These are phyloP conservation scores for Bothriochloa decipiens DNA, from an alignment of 176 grass and related monocot species.

Conservation along the genomic window DNA sequence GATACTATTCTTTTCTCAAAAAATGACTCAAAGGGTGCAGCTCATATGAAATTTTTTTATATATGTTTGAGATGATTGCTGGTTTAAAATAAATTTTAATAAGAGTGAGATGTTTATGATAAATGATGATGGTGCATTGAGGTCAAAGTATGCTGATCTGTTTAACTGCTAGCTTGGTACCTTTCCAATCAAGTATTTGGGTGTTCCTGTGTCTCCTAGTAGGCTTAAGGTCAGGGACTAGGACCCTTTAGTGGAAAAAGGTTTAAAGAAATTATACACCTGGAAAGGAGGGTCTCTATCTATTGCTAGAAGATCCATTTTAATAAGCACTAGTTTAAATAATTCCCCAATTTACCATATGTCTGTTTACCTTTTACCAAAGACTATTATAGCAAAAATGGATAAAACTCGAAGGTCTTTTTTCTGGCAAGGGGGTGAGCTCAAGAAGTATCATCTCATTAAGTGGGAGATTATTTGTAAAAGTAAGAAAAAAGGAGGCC, in stretches of 20 bases:
- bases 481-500: too few relatives aligned
- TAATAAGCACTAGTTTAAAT: neutral
- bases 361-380: neutral
- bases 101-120: too few relatives aligned
- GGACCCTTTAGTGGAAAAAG: neutral
- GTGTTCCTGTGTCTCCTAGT: neutral
- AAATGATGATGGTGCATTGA: too few relatives aligned
- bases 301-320: neutral
- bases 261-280: rapidly evolving
- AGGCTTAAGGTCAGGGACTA: neutral
- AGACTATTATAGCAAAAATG: rapidly evolving
- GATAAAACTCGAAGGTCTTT: neutral
- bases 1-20: too few relatives aligned
- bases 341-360: neutral
- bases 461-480: too few relatives aligned
- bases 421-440: neutral
- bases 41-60: too few relatives aligned
- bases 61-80: too few relatives aligned
- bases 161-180: neutral
- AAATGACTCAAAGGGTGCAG: too few relatives aligned
- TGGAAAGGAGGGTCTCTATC: neutral
- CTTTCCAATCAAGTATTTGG: neutral
- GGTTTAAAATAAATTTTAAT: too few relatives aligned
- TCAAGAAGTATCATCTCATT: neutral
- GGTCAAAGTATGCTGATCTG: neutral